Conservation (phyloP, 2,329 filamentous ascomycete genomes). For the Ceratocystis destructans region DNA sequence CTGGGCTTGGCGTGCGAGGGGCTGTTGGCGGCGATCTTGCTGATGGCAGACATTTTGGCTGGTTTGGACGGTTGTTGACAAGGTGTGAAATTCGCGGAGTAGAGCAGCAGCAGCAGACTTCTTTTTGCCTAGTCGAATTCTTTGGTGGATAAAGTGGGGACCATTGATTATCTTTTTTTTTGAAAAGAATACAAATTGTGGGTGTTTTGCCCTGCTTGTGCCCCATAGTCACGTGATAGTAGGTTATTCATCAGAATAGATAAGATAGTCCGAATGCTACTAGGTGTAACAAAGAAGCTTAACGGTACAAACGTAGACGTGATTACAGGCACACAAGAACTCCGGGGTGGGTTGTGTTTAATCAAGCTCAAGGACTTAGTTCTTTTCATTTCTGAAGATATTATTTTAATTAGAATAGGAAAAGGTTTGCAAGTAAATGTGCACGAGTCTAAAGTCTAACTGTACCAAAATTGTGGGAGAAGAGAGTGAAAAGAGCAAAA, state of each 20-base stretch:
- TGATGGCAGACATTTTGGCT: constrained; percentile 62
- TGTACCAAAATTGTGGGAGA: too few species aligned
- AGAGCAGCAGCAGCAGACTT: neutral
- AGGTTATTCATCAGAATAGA: neutral
- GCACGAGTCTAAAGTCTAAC: too few species aligned
- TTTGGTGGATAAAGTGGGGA: constrained; percentile 10
- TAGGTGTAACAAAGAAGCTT: neutral
- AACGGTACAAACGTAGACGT: neutral
- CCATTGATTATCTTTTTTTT: neutral
- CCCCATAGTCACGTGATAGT: neutral
- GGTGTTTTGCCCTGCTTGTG: neutral
- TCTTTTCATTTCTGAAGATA: too few species aligned
- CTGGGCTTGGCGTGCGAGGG: constrained; percentile 90
- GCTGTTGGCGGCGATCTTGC: constrained; percentile 98
- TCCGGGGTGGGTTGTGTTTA: neutral
- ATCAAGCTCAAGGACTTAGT: too few species aligned
- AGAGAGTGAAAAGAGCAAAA: too few species aligned
- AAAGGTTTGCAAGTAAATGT: too few species aligned
- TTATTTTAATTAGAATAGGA: too few species aligned
- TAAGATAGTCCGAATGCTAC: neutral
- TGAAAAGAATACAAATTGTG: neutral
- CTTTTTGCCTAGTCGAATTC: neutral
- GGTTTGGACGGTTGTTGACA: constrained; percentile 26
- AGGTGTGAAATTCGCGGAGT: neutral
- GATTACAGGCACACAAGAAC: neutral